A percentile compares a stretch with the other conserved stretches of the same genome.
Evolutionary conservation across 345 rosid species (phyloP).

Genomic region (Nephelium lappaceum): DNA sequence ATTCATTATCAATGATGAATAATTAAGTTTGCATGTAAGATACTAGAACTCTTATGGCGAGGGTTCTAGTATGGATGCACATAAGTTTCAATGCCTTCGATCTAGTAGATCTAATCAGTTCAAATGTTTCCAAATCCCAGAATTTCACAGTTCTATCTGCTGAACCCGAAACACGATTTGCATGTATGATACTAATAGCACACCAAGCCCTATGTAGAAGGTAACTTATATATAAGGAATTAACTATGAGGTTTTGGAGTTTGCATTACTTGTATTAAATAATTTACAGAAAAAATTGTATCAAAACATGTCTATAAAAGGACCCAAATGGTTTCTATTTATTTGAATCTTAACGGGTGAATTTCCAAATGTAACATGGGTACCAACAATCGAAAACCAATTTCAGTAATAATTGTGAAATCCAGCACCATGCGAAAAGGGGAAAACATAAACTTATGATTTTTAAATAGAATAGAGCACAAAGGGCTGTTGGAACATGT

Average conservation of each 20-base stretch:
- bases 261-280: neutral
- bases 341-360: neutral
- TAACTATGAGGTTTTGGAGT: neutral
- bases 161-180: slow-evolving; percentile 68
- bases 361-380: neutral
- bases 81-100: slow-evolving; percentile 74
- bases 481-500: neutral
- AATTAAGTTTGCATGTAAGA: no score
- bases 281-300: neutral
- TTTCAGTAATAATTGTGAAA: neutral
- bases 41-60: neutral
- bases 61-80: neutral
- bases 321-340: neutral
- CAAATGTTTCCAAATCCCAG: slow-evolving; percentile 99
- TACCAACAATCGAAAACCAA: neutral
- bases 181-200: slow-evolving; percentile 3
- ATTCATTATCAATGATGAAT: neutral
- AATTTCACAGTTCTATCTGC: slow-evolving; percentile 95
- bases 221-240: slow-evolving; percentile 11
- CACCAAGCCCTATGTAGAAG: slow-evolving; percentile 6
- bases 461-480: neutral
- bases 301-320: neutral
- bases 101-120: slow-evolving; percentile 86
- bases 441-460: neutral
- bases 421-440: neutral